phyloP scores from a whole-genome alignment of 305 asterid species.

The Solanum hybrid region DNA sequence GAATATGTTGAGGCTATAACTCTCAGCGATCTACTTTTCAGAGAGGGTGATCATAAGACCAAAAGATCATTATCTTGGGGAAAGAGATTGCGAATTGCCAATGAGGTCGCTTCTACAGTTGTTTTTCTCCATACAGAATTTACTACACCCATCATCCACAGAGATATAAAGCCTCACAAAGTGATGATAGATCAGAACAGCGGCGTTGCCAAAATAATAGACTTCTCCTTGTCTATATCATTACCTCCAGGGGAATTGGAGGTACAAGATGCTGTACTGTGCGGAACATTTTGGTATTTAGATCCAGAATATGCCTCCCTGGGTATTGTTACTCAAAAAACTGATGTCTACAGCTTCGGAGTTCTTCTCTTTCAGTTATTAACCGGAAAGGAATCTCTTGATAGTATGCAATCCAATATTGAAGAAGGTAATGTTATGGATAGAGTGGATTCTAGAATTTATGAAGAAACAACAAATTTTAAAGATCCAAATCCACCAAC shows the following conservation, averaged over 20 bases:
- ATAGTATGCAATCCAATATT: neutral
- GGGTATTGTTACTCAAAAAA: neutral
- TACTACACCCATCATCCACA: constrained; percentile 4
- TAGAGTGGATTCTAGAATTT: neutral
- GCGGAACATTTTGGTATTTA: neutral
- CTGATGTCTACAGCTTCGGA: neutral
- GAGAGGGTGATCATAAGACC: neutral
- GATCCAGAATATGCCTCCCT: neutral
- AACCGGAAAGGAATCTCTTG: neutral
- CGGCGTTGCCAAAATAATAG: neutral
- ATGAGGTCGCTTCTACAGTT: neutral
- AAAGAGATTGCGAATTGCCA: neutral
- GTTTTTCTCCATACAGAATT: constrained; percentile 11
- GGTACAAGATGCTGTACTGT: neutral
- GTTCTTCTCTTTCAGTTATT: neutral
- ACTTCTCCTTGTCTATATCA: constrained; percentile 3
- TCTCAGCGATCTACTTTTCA: neutral
- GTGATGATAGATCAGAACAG: neutral
- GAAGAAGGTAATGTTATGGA: neutral
- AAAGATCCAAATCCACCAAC: neutral
- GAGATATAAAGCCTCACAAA: neutral
- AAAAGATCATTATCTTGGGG: neutral
- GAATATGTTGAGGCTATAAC: neutral
- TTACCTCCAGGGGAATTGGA: constrained; percentile 1
- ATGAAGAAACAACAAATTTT: neutral